Evolutionary conservation across 1,139 yeast species (phyloP).

Genomic region (Kluyveromyces marxianus): DNA sequence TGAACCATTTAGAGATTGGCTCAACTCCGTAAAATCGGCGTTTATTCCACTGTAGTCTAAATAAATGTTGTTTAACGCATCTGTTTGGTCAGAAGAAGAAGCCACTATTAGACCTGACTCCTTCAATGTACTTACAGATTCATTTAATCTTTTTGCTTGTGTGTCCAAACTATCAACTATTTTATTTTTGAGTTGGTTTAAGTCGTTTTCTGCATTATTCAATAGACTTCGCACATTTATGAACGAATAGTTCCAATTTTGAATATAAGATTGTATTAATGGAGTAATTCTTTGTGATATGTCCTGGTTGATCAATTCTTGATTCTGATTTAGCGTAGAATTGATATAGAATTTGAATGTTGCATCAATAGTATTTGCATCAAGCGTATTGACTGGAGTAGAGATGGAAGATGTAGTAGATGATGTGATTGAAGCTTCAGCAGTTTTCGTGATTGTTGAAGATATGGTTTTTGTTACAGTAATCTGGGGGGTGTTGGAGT

Average conservation of each 20-base stretch:
- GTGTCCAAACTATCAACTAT: slow-evolving; percentile 3
- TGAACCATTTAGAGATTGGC: neutral
- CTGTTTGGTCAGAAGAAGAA: slow-evolving; percentile 3
- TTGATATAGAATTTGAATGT: neutral
- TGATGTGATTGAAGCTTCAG: neutral
- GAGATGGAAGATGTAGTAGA: neutral
- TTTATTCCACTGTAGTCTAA: slow-evolving; percentile 4
- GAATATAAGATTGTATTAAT: neutral
- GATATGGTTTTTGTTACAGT: neutral
- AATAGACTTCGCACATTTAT: neutral
- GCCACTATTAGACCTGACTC: slow-evolving; percentile 11
- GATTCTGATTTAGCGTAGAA: slow-evolving; percentile 3
- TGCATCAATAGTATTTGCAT: neutral
- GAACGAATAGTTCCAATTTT: slow-evolving; percentile 5
- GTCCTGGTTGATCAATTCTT: neutral
- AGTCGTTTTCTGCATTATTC: neutral
- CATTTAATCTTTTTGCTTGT: slow-evolving; percentile 10
- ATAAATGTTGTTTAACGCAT: neutral
- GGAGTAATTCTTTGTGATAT: neutral
- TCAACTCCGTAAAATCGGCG: neutral
- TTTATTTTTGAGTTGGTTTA: slow-evolving; percentile 3
- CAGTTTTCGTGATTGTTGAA: neutral
- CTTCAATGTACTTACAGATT: slow-evolving; percentile 7
- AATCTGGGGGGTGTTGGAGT: neutral
- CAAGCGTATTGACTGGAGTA: neutral